These are phyloP conservation scores for Clonostachys rosea DNA, from an alignment of 2,329 filamentous ascomycete species.

Conservation along the genomic window DNA sequence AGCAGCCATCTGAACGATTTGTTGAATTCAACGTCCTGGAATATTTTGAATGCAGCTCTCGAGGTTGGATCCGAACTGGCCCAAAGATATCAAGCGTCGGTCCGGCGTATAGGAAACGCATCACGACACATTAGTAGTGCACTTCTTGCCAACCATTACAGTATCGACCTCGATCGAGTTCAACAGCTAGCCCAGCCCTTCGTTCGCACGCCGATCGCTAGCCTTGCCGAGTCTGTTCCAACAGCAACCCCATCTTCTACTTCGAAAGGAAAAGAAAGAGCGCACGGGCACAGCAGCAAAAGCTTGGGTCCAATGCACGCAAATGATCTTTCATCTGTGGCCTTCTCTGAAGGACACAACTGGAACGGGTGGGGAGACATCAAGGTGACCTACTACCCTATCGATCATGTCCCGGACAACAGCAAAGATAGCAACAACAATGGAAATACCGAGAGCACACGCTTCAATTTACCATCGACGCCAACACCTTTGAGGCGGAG, in stretches of 20 bases:
- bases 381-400: conserved; percentile 73
- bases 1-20: conserved; percentile 85
- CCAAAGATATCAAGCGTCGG: conserved; percentile 86
- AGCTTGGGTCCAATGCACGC: conserved; percentile 61
- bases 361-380: conserved; percentile 82
- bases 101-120: conserved; percentile 68
- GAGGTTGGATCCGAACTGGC: conserved; percentile 81
- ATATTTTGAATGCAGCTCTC: conserved; percentile 72
- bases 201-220: conserved; percentile 60
- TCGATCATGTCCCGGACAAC: conserved; percentile 16
- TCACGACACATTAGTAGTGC: conserved; percentile 64
- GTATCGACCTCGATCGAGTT: conserved; percentile 73
- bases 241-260: conserved; percentile 49
- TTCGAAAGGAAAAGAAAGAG: conserved; percentile 74
- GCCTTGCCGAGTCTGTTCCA: conserved; percentile 45
- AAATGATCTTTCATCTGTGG: conserved; percentile 78
- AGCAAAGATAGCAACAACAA: conserved; percentile 2
- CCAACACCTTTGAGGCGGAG: conserved; percentile 73
- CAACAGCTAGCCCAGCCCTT: conserved; percentile 82
- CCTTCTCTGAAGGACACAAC: conserved; percentile 49
- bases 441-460: conserved; percentile 14
- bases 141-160: conserved; percentile 80
- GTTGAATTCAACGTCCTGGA: conserved; percentile 79
- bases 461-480: conserved; percentile 55
- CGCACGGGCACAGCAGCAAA: conserved; percentile 29